Conservation (phyloP, 495 filamentous ascomycete species). For the Umbilicaria muhlenbergii region DNA sequence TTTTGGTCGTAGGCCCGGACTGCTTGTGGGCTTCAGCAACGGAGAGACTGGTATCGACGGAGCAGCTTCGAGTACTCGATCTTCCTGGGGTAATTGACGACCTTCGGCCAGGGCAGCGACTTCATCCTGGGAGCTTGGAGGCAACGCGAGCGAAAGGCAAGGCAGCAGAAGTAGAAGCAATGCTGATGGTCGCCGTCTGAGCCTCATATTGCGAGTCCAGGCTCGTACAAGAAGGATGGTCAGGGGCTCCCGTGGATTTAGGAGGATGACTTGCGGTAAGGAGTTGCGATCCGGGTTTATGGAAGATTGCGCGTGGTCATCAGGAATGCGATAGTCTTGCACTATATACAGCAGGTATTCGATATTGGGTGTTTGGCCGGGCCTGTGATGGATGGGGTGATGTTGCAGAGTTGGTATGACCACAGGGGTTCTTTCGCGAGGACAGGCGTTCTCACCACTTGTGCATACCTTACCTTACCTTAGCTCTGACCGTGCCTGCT, state of each 20-base stretch:
- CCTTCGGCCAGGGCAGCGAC: slow-evolving; percentile 12
- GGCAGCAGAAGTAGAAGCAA: slow-evolving; percentile 31
- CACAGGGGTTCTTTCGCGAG: too few relatives aligned
- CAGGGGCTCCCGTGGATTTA: too few relatives aligned
- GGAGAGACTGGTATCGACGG: slow-evolving; percentile 2
- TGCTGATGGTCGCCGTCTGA: slow-evolving; percentile 24
- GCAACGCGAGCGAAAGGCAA: slow-evolving; percentile 12
- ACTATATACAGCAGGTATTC: too few relatives aligned
- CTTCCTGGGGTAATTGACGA: not conserved
- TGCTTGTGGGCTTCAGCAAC: slow-evolving; percentile 18
- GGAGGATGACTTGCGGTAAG: not conserved
- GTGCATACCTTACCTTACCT: too few relatives aligned
- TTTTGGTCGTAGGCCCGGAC: slow-evolving; percentile 47
- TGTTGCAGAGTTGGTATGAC: too few relatives aligned
- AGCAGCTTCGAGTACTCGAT: slow-evolving; percentile 3
- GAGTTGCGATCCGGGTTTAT: not conserved
- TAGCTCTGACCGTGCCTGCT: too few relatives aligned
- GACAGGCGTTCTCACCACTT: too few relatives aligned
- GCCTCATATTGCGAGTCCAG: slow-evolving; percentile 25
- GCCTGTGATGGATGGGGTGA: too few relatives aligned
- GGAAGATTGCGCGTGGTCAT: not conserved
- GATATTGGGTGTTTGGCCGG: too few relatives aligned
- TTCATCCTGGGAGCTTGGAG: not conserved
- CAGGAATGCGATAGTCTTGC: too few relatives aligned
- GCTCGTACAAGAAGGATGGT: not conserved